Base-by-base conservation (phyloP, 2,329 filamentous ascomycete genomes). In the Rhinocladiella mackenziei region DNA sequence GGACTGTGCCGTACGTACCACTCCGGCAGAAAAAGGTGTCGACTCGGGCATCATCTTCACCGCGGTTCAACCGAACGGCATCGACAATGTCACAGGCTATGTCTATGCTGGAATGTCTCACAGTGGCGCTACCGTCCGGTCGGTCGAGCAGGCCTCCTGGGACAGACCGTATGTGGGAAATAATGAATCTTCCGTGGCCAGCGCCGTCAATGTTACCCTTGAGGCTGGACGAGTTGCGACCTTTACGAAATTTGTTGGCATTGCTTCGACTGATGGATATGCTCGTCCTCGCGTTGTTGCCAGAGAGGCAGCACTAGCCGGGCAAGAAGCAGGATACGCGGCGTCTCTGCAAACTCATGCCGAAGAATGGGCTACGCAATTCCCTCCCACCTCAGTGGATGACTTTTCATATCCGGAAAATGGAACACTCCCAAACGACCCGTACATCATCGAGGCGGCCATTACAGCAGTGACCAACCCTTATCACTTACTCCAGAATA, bases 181-280 rank as follows among this genome's bases (percentile, higher is more conserved):
- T 3, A 83, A 85, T 51, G 67, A 69, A 8, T 83, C 81, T 0
- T 82, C 81, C 0, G 78, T 86, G 51, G 80, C 78, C 1, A 80
- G 85, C 54, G 71, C 75, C 5, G 72, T 78, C 31, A 61, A 68
- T 7, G 69, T 83, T 19, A 65, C 62, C 1, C 66, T 86, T 5
- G 65, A 64, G 20, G 72, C 73, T 2, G 75, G 76, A 1, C 58
- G 76, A 51, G 71, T 72, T 0, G 69, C 76, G 2, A 75, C 70
- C 1, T 63, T 86, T 33, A 76, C 72, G 34, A 88, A 88, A 57
- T 86, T 75, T 53, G 72, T 87, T 11, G 84, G 84, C 19, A 75
- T 72, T 36, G 83, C 84, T 3, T 84, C 83, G 1, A 76, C 75
- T 0, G 84, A 87, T 61, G 82, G 80, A 0, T 87, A 86, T 56